Base-by-base conservation (phyloP, 2,329 filamentous ascomycete species). In the Falciphora oryzae region DNA sequence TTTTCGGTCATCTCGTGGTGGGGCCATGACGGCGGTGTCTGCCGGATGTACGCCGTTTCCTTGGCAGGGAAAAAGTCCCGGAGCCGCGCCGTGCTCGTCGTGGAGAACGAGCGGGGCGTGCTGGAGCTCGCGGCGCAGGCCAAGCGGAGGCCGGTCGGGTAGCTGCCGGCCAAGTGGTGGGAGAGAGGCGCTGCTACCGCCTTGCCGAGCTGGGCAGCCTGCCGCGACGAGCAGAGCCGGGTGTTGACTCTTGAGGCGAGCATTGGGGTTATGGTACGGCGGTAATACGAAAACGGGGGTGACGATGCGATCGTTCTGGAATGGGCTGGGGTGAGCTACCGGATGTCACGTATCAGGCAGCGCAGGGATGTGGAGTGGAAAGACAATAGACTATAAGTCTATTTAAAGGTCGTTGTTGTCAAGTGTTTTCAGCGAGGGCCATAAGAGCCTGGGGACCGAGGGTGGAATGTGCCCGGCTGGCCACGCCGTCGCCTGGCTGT, bases 1-100 rank as follows among this genome's bases (percentile, higher is more conserved):
- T 90, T 82, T 72, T 90, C 83, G 32, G 89, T 91, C 75, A 91
- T 96, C 66, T 88, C 83, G 66, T 87, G 88, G 72, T 91, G 89
- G 38, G 83, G 83, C 89, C 89, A 93, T 67, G 88, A 84, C 7
- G 89, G 80, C 22, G 83, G 82, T 0, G 89, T 89, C 65, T 80
- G 80, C 57, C 84, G 80, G 72, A 91, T 89, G 65, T 83, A 80
- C 27, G 82, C 77, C 3, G 86, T 88, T 70, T 87, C 83, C 70
- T 83, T 84, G 67, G 76, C 74, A 31, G 88, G 87, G 70, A 90
- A 90, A 75, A 88, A 85, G 69, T 86, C 83, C n/a, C 77, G 78
- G 59, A 86, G 79, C 59, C 75, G 79, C 29, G 73, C 71, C 32
- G 70, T 68, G 0, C 76, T 75, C 1, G 83, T 84, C 4, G 81